These are phyloP conservation scores for Galeopsis tetrahit DNA, from an alignment of 257 asterid genomes.

Conservation along the genomic window DNA sequence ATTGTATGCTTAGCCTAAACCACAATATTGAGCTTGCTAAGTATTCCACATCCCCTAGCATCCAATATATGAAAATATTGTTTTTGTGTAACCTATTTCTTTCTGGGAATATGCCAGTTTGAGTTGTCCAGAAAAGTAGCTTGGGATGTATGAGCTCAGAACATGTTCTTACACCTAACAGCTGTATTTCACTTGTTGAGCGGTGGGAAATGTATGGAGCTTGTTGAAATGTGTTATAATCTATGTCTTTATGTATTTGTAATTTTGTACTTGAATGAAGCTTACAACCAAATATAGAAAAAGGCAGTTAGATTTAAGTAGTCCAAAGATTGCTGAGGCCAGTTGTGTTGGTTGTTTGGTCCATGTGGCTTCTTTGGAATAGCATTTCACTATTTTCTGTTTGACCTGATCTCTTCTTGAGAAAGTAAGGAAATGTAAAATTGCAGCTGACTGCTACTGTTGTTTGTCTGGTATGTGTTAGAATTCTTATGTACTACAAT, in stretches of 20 bases:
- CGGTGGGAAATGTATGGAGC: slow-evolving; percentile 10
- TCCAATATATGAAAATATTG: neutral
- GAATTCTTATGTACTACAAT: neutral
- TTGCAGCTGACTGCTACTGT: slow-evolving; percentile 15
- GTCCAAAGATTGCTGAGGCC: neutral
- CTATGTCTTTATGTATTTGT: neutral
- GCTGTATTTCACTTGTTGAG: slow-evolving; percentile 15
- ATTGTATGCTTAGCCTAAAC: slow-evolving; percentile 4
- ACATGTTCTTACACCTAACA: neutral
- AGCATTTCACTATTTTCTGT: slow-evolving; percentile 3
- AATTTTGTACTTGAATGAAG: neutral
- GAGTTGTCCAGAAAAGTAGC: neutral
- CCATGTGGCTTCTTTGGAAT: slow-evolving; percentile 10
- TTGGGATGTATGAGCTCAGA: slow-evolving; percentile 11
- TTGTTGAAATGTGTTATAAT: neutral
- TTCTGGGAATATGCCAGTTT: slow-evolving; percentile 6
- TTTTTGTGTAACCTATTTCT: neutral
- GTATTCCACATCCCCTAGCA: slow-evolving; percentile 6
- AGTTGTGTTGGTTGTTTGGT: neutral
- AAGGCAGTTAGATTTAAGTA: neutral
- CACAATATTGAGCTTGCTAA: neutral
- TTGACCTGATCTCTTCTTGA: neutral
- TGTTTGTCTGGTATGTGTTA: neutral
- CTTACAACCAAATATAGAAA: neutral
- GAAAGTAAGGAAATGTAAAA: neutral